Base-by-base conservation (phyloP, 352 stramenopile species). In the Pythium diclinum region DNA sequence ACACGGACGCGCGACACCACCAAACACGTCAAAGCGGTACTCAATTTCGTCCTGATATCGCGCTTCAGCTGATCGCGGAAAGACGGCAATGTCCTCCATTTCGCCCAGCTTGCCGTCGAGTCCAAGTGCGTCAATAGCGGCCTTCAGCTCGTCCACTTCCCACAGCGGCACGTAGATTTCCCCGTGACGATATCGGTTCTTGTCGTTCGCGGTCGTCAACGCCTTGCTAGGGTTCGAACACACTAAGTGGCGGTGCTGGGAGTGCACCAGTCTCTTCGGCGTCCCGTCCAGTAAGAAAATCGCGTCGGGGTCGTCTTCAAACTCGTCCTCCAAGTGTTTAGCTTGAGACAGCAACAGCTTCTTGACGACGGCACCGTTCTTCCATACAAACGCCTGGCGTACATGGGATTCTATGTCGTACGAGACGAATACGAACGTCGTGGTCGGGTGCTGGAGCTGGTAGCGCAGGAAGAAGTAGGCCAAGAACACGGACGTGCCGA, bases 21-120 rank as follows among this genome's bases (percentile, higher is more conserved):
- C 47, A 54, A 54, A 54, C 47, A 54, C 47, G 1, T 8, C n/a
- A 25, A 54, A 33, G 3, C 47, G 47, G 34, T 54, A 34, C 47
- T 6, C 23, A 23, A 54, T 0, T 36, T 54, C 47, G 25, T 19
- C 7, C 6, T 19, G 9, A 19, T 28, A 3, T 28, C 25, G 25
- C 25, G 25, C 1, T 28, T 21, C 10, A 21, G 3, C 14, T 9
- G 23, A 11, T 1, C 25, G 25, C 21, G 47, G 25, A 36, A 54
- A 33, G 14, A 4, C 25, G 9, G 5, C n/a, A 9, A 54, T n/a
- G 6, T 30, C 10, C 0, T 19, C 11, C 47, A 54, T n/a, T 9
- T 5, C 7, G 11, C 21, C 23, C 0, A 54, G 47, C 14, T 8
- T 11, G 25, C 23, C 25, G 9, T 30, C 9, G 47, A 54, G 23